phyloP scores from a whole-genome alignment of 148 eudicot species.

The Rhododendron ovatum region DNA sequence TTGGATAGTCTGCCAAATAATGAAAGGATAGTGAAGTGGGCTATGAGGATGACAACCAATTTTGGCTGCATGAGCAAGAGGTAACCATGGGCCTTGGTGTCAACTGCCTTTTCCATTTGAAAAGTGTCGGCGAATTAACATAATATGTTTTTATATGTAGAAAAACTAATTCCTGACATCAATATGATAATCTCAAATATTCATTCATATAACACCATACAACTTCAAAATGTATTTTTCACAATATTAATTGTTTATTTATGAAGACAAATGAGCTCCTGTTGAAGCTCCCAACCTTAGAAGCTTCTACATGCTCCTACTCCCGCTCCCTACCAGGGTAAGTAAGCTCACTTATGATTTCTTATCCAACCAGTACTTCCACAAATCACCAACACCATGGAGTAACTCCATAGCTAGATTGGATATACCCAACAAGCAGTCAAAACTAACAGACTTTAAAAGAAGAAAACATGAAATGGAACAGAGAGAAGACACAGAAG shows the following conservation, averaged over 20 bases:
- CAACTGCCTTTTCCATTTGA: background rate
- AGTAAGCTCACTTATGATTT: background rate
- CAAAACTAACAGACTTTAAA: background rate
- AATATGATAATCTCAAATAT: background rate
- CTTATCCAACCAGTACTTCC: background rate
- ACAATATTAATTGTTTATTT: background rate
- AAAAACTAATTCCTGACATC: background rate
- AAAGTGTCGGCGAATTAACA: background rate
- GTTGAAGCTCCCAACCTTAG: background rate
- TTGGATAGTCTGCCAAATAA: background rate
- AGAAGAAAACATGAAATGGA: background rate
- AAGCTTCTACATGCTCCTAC: background rate
- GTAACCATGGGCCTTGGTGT: background rate
- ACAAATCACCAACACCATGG: background rate
- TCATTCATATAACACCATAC: background rate
- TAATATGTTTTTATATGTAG: background rate
- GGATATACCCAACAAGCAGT: background rate
- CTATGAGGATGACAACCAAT: background rate
- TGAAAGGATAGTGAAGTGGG: background rate
- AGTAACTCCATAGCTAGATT: background rate
- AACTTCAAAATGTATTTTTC: background rate
- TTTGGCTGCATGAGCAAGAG: background rate
- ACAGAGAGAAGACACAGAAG: background rate
- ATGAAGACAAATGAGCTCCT: background rate
- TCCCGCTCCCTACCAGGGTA: background rate